Percentiles rank a stretch among this genome's conserved stretches.
phyloP scores from a whole-genome alignment of 2,329 filamentous ascomycete species.

The Penicillium sp. region DNA sequence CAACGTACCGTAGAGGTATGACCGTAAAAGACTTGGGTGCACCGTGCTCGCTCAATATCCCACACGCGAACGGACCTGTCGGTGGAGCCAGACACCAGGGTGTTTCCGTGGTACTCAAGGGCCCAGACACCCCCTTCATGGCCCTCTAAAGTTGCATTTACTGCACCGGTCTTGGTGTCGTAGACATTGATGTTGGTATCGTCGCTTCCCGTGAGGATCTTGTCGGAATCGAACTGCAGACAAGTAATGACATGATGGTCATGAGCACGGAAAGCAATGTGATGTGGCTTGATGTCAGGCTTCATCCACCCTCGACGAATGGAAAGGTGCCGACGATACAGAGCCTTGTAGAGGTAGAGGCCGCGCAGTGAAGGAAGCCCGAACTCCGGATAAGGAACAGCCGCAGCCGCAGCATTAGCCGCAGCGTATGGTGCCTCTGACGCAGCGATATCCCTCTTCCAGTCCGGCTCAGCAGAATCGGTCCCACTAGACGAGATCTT shows the following conservation, averaged over 20 bases:
- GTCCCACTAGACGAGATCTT: conserved; percentile 47
- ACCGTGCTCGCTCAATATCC: conserved; percentile 90
- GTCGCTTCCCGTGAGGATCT: conserved; percentile 95
- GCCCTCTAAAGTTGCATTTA: conserved; percentile 77
- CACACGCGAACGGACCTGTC: conserved; percentile 98
- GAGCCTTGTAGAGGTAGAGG: conserved; percentile 90
- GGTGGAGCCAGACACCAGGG: conserved; percentile 89
- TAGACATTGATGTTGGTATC: conserved; percentile 98
- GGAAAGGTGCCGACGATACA: conserved; percentile 87
- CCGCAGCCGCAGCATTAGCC: conserved; percentile 74
- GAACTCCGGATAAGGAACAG: conserved; percentile 73
- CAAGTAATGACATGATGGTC: conserved; percentile 96
- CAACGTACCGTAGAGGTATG: conserved; percentile 97
- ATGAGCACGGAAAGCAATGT: conserved; percentile 94
- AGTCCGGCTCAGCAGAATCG: conserved; percentile 40
- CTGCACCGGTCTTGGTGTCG: conserved; percentile 86
- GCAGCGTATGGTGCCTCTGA: conserved; percentile 78
- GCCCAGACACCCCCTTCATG: conserved; percentile 98
- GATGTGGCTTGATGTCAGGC: conserved; percentile 71
- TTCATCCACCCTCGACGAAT: conserved; percentile 91
- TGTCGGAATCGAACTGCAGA: conserved; percentile 94
- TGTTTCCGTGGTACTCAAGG: conserved; percentile 91
- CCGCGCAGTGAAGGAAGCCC: conserved; percentile 72
- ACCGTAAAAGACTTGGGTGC: conserved; percentile 92
- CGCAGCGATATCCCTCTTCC: conserved; percentile 44